Percentiles rank a stretch among this genome's conserved stretches.
Evolutionary conservation across 306 rosid species (phyloP).

Genomic region (Trichosanthes truncata): DNA sequence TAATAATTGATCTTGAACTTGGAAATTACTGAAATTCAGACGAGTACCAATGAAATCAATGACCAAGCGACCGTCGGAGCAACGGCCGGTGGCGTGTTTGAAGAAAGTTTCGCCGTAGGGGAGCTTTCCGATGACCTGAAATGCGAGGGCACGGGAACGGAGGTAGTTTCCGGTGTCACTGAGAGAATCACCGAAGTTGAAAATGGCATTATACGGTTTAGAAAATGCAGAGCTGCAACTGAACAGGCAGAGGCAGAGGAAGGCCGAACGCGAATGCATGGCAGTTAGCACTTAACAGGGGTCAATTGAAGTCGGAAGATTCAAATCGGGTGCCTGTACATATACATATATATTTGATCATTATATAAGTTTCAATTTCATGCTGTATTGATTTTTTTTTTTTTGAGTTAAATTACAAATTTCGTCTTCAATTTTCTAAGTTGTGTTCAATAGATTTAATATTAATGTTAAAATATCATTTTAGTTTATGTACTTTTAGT

Average conservation of each 20-base stretch:
- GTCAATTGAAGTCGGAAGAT: no score
- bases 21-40: neutral
- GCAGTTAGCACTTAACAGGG: neutral
- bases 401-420: no score
- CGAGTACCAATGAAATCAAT: constrained; percentile 56
- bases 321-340: no score
- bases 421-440: no score
- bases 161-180: constrained; percentile 73
- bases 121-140: constrained; percentile 39
- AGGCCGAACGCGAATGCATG: neutral
- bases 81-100: constrained; percentile 53
- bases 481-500: no score
- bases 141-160: constrained; percentile 32
- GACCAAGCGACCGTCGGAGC: constrained; percentile 57
- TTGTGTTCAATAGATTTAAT: no score
- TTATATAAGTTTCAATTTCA: no score
- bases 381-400: no score
- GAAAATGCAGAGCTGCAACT: constrained; percentile 15
- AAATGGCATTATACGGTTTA: constrained; percentile 36
- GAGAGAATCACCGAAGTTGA: constrained; percentile 71
- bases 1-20: no score
- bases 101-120: constrained; percentile 78
- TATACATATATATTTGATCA: no score
- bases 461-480: no score
- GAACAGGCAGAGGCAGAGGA: constrained; percentile 5